Percentiles rank a stretch among this genome's conserved stretches.
Evolutionary conservation across 1,284 basidiomycete species (phyloP).

Genomic region (Athelia sp.): DNA sequence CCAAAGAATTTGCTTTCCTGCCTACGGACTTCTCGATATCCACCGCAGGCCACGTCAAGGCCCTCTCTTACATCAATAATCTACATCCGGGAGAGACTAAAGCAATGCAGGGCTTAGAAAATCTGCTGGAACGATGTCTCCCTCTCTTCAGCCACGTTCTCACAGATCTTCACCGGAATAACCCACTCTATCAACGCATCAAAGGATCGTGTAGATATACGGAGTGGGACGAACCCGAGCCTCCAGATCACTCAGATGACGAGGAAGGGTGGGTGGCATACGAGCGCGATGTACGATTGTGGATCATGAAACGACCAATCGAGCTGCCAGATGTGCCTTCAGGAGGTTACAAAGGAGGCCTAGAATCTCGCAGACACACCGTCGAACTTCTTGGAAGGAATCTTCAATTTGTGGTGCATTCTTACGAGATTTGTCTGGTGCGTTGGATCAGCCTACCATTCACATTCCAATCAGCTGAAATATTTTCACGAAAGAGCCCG

Average conservation of each 20-base stretch:
- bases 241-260: conserved; percentile 43
- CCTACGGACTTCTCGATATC: conserved; percentile 42
- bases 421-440: conserved; percentile 39
- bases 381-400: conserved; percentile 32
- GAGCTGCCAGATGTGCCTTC: conserved; percentile 39
- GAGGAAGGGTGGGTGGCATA: conserved; percentile 41
- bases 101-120: conserved; percentile 32
- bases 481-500: conserved; percentile 27
- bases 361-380: conserved; percentile 30
- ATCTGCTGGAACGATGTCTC: conserved; percentile 31
- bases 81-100: conserved; percentile 33
- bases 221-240: conserved; percentile 44
- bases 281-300: conserved; percentile 34
- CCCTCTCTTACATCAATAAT: conserved; percentile 51
- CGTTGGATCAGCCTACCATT: conserved; percentile 9
- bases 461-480: conserved; percentile 3
- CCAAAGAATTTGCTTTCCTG: conserved; percentile 33
- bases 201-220: conserved; percentile 33
- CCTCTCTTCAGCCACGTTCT: conserved; percentile 50
- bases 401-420: conserved; percentile 41
- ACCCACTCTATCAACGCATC: conserved; percentile 38
- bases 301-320: conserved; percentile 38
- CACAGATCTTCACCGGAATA: conserved; percentile 46
- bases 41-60: conserved; percentile 22
- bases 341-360: conserved; percentile 34